These are phyloP conservation scores for Ogataea chonburiensis DNA, from an alignment of 805 yeast genomes.

Conservation along the genomic window DNA sequence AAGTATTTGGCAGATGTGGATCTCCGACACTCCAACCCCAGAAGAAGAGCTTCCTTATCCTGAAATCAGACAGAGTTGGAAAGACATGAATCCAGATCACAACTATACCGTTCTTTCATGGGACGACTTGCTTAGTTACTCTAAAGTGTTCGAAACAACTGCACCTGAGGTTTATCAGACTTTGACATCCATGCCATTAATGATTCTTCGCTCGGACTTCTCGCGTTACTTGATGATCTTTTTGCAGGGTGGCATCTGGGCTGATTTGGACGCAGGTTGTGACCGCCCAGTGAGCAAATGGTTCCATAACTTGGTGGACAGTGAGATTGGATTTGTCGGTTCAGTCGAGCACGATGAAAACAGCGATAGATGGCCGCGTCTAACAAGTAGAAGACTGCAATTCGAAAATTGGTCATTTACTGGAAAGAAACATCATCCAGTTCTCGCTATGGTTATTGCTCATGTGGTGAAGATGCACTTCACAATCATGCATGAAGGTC, in stretches of 20 bases:
- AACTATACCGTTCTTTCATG: slow-evolving; percentile 73
- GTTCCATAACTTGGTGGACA: slow-evolving; percentile 38
- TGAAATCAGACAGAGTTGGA: slow-evolving; percentile 60
- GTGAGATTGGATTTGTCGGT: slow-evolving; percentile 66
- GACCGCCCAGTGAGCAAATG: slow-evolving; percentile 68
- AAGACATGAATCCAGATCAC: slow-evolving; percentile 50
- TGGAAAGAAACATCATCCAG: slow-evolving; percentile 82
- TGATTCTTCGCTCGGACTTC: slow-evolving; percentile 82
- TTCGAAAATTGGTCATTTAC: slow-evolving; percentile 94
- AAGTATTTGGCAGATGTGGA: slow-evolving; percentile 24
- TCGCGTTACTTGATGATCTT: slow-evolving; percentile 77
- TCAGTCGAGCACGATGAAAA: slow-evolving; percentile 96
- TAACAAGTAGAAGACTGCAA: slow-evolving; percentile 86
- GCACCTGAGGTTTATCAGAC: slow-evolving; percentile 77
- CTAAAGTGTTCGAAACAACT: slow-evolving; percentile 52
- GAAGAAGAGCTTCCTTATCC: slow-evolving; percentile 44
- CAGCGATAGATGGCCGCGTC: slow-evolving; percentile 78
- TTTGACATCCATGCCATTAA: slow-evolving; percentile 68
- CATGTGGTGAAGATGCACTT: slow-evolving; percentile 73
- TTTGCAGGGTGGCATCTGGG: slow-evolving; percentile 86
- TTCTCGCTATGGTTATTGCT: slow-evolving; percentile 70
- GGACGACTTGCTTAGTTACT: slow-evolving; percentile 42
- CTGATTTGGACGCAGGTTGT: slow-evolving; percentile 78
- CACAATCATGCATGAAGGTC: slow-evolving; percentile 43
- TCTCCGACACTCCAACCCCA: slow-evolving; percentile 27